phyloP scores from a whole-genome alignment of 768 basidiomycete species.

The Amanita exitialis region DNA sequence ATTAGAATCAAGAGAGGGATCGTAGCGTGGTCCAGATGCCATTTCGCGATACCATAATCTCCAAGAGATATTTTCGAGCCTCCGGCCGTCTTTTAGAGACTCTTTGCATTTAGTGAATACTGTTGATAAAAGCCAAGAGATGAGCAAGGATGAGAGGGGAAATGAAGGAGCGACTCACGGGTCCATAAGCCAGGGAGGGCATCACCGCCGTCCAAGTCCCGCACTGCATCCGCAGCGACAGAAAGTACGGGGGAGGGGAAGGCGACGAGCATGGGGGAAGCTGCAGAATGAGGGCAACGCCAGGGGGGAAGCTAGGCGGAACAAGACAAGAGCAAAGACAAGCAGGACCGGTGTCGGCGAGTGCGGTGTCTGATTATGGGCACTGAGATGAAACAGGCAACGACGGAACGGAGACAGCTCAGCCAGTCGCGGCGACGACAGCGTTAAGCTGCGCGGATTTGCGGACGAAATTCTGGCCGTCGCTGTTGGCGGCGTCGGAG shows the following conservation, averaged over 20 bases:
- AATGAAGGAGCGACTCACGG: constrained; percentile 29
- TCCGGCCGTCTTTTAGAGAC: constrained; percentile 65
- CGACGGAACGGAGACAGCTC: neutral
- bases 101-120: constrained; percentile 83
- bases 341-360: constrained; percentile 4
- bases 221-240: constrained; percentile 54
- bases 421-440: neutral
- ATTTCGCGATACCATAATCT: constrained; percentile 66
- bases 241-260: constrained; percentile 61
- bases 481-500: constrained; percentile 5
- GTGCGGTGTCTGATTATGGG: constrained; percentile 3
- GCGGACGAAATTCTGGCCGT: neutral
- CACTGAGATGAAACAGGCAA: constrained; percentile 1
- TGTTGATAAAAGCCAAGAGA: constrained; percentile 16
- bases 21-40: neutral
- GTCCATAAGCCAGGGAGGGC: constrained; percentile 62
- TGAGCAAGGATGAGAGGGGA: constrained; percentile 4
- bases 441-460: neutral
- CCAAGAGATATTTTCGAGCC: constrained; percentile 87
- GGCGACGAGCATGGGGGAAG: constrained; percentile 30
- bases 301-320: neutral
- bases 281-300: neutral
- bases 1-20: constrained; percentile 8
- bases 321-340: constrained; percentile 5
- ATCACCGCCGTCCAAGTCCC: constrained; percentile 58